These are phyloP conservation scores for Claviceps pazoutovae DNA, from an alignment of 2,329 filamentous ascomycete species.

Conservation along the genomic window DNA sequence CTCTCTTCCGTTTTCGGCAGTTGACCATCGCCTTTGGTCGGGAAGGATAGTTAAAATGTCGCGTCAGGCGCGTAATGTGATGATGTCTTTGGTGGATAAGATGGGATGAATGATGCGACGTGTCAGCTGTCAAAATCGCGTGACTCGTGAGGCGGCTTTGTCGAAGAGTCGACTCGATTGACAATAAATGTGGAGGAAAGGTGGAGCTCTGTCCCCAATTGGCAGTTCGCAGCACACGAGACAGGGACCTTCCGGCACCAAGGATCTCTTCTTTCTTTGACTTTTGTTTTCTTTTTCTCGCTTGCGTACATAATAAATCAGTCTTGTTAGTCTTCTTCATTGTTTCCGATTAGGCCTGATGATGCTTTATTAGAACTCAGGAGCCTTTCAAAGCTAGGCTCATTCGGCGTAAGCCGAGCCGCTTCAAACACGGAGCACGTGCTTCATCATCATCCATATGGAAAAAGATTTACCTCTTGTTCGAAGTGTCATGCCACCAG, in stretches of 20 bases:
- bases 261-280: background rate
- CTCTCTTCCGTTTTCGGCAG: slow-evolving; percentile 16
- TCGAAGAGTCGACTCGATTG: too few relatives aligned
- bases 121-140: background rate
- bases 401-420: too few relatives aligned
- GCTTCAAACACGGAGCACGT: background rate
- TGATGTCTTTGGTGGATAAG: background rate
- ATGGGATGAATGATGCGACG: background rate
- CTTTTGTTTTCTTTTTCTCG: background rate
- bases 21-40: slow-evolving; percentile 12
- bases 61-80: background rate
- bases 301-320: too few relatives aligned
- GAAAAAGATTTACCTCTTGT: background rate
- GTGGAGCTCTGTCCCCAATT: too few relatives aligned
- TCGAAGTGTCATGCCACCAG: background rate
- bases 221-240: too few relatives aligned
- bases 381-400: too few relatives aligned
- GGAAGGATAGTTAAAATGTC: background rate
- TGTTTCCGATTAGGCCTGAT: too few relatives aligned
- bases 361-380: too few relatives aligned
- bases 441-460: background rate
- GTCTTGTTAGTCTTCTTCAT: too few relatives aligned
- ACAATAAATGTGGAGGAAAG: too few relatives aligned
- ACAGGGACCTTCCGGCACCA: background rate
- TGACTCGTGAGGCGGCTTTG: too few relatives aligned